Evolutionary conservation across 202 grass and related monocot genomes (phyloP).

Genomic region (Carex arenaria): DNA sequence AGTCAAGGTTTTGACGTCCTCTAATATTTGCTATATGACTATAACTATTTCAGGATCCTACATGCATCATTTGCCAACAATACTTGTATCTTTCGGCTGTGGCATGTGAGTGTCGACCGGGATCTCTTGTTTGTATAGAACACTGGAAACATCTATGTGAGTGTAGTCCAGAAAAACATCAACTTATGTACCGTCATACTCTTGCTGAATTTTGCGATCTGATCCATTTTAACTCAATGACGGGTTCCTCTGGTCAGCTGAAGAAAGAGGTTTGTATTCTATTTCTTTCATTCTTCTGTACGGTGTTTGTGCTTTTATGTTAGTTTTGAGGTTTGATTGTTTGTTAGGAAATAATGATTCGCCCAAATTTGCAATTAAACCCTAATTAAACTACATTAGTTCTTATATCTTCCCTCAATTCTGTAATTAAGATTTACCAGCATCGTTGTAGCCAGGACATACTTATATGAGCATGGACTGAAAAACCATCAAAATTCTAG

Average conservation of each 20-base stretch:
- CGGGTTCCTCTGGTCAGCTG: neutral
- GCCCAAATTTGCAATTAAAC: neutral
- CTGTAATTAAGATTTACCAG: neutral
- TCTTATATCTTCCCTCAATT: neutral
- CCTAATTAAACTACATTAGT: neutral
- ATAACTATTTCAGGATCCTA: slow-evolving; percentile 64
- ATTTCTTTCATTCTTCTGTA: neutral
- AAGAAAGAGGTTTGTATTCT: slow-evolving; percentile 13
- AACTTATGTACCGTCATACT: slow-evolving; percentile 83
- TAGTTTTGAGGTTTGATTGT: neutral
- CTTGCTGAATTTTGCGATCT: slow-evolving; percentile 82
- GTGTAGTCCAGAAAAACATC: slow-evolving; percentile 67
- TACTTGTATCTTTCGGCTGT: slow-evolving; percentile 90
- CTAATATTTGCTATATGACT: slow-evolving; percentile 15
- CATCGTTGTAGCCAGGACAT: neutral
- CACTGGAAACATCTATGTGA: slow-evolving; percentile 97
- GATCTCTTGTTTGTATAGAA: slow-evolving; percentile 83
- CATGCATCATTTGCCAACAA: slow-evolving; percentile 81
- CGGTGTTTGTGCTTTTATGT: neutral
- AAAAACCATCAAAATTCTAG: neutral
- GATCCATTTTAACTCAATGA: slow-evolving; percentile 32
- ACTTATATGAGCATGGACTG: neutral
- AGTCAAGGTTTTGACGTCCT: neutral
- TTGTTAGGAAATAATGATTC: neutral
- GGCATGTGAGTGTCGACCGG: slow-evolving; percentile 61